phyloP scores from a whole-genome alignment of 225 moss, liverwort and hornwort species.

The Thuidium tamariscinum region DNA sequence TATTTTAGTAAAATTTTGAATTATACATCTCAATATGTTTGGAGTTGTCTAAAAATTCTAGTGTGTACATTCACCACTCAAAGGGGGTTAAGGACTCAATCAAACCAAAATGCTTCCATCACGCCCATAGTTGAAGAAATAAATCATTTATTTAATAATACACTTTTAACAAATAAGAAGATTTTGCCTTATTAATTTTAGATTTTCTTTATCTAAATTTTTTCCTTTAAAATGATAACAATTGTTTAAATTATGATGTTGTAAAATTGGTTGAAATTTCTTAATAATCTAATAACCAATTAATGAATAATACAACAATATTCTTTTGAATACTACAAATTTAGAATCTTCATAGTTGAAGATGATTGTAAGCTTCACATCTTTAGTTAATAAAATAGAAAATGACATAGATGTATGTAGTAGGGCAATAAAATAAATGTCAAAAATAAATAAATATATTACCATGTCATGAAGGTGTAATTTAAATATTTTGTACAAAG shows the following conservation, averaged over 20 bases:
- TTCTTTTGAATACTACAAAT: background rate
- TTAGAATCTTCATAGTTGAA: background rate
- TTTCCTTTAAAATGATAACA: background rate
- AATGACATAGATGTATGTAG: background rate
- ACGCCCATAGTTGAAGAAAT: accelerated
- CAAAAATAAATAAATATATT: background rate
- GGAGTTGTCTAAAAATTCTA: background rate
- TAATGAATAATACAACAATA: background rate
- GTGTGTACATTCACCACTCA: background rate
- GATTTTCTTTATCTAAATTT: background rate
- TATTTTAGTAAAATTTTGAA: background rate
- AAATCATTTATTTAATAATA: too few relatives aligned
- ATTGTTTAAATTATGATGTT: background rate
- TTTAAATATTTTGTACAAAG: background rate
- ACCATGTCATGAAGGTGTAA: accelerated
- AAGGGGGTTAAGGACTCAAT: accelerated
- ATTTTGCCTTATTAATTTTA: background rate
- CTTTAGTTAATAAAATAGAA: background rate
- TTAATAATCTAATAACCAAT: background rate
- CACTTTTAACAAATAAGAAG: background rate
- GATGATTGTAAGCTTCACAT: background rate
- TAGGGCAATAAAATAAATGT: background rate
- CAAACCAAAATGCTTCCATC: background rate
- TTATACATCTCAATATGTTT: background rate
- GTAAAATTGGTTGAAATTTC: background rate